Conservation (phyloP, 23 red algal genomes). For the Cyanidium caldarium region DNA sequence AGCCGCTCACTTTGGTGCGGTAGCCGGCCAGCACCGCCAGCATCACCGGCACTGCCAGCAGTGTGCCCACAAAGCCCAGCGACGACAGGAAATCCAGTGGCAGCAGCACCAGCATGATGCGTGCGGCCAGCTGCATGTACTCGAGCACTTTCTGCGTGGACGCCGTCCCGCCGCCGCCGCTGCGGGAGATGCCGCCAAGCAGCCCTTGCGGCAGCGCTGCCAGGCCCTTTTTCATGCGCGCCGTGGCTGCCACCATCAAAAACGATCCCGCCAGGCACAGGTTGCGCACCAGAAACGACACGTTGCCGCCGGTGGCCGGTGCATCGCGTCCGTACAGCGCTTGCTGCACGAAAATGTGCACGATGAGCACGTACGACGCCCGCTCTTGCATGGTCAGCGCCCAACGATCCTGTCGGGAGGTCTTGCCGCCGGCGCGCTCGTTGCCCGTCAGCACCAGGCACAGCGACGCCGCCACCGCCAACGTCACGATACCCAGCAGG, state of each 20-base stretch:
- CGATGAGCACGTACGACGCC: conserved; percentile 60
- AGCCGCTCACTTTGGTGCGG: conserved; percentile 48
- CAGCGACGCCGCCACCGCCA: conserved; percentile 37
- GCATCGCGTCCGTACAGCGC: conserved; percentile 77
- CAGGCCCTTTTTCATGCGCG: conserved; percentile 46
- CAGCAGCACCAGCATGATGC: conserved; percentile 83
- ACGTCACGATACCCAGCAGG: conserved; percentile 35
- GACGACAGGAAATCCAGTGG: conserved; percentile 75
- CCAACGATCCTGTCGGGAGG: neutral
- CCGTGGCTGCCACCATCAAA: conserved; percentile 51
- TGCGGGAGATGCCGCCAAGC: conserved; percentile 10
- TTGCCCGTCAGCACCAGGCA: conserved; percentile 32
- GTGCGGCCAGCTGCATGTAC: conserved; percentile 74
- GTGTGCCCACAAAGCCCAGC: conserved; percentile 39
- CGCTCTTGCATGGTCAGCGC: conserved; percentile 21
- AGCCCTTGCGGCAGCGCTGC: conserved; percentile 48
- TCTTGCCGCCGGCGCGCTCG: conserved; percentile 21
- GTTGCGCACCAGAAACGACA: conserved; percentile 84
- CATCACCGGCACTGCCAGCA: conserved; percentile 69
- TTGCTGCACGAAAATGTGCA: conserved; percentile 74
- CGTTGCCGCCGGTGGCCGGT: conserved; percentile 57
- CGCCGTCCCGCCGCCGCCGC: neutral
- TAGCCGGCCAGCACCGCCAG: conserved; percentile 73
- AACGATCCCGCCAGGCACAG: conserved; percentile 71
- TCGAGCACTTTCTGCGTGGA: conserved; percentile 25